Base-by-base conservation (phyloP, 371 early-diverging fungal species). In the Rhizomucor pusillus region DNA sequence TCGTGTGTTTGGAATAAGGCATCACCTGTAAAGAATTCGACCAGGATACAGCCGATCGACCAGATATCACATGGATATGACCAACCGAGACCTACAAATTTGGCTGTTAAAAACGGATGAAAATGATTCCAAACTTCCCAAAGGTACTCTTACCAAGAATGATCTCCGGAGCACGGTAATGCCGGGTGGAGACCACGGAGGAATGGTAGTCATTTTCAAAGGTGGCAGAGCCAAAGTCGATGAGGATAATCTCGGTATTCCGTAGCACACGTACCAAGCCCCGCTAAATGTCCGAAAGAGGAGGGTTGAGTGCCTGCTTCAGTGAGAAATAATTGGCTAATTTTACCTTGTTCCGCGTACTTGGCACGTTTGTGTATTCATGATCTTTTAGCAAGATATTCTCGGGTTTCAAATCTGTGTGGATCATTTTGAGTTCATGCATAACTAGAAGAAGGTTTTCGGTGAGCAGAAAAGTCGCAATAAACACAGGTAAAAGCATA, bases 91-190 rank as follows among this genome's bases (percentile, higher is more conserved):
- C 80, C 81, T 75, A 53, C 25, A 36, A 10, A 50, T 44, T 25
- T n/a, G 33, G 22, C 23, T 18, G 18, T 9, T 10, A 23, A 18
- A 46, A 7, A n/a, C n/a, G n/a, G n/a, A n/a, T n/a, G n/a, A n/a
- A n/a, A n/a, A n/a, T n/a, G n/a, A n/a, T n/a, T n/a, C 22, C 41
- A 39, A 11, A 20, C 1, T 12, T 23, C 12, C 2, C 12, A 16
- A 16, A 22, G 4, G 2, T 20, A 39, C 45, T 20, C n/a, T 43
- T 69, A 59, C 89, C 88, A 51, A 97, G 70, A 45, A 98, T 94
- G 62, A 98, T 94, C 68, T 98, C 98, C 5, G 98, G 98, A 20
- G 97, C 97, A 20, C 98, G 82, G 66, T 98, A 98, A 71, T 98
- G 98, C 51, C 98, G 65, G 16, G 98, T 98, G n/a, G 90, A 77